These are phyloP conservation scores for Galerina sulciceps DNA, from an alignment of 768 basidiomycete species.

Conservation along the genomic window DNA sequence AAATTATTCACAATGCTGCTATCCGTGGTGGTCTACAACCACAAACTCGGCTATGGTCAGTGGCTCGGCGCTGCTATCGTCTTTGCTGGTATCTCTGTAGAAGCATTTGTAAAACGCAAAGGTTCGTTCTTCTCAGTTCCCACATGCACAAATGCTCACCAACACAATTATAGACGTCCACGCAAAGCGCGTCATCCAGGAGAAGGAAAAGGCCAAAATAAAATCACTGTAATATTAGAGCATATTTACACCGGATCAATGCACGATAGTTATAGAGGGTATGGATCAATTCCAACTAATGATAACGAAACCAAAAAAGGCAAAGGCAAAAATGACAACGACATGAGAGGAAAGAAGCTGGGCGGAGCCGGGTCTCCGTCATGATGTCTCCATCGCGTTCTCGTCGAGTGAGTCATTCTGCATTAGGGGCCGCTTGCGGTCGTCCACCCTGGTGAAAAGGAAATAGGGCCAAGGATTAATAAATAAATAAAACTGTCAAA, in stretches of 20 bases:
- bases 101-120: conserved; percentile 89
- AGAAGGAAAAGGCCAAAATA: conserved; percentile 84
- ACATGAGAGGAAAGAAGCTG: conserved; percentile 1
- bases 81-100: conserved; percentile 94
- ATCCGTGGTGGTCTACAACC: conserved; percentile 91
- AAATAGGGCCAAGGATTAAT: conserved; percentile 2
- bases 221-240: conserved; percentile 65
- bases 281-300: conserved; percentile 13
- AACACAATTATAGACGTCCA: conserved; percentile 62
- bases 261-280: conserved; percentile 13
- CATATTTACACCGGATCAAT: conserved; percentile 22
- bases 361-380: conserved; percentile 16
- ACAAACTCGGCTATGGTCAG: conserved; percentile 81
- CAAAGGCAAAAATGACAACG: not conserved
- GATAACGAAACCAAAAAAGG: conserved; percentile 5
- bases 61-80: conserved; percentile 94
- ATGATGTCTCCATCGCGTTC: conserved; percentile 54
- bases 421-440: conserved; percentile 51
- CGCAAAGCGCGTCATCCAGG: conserved; percentile 76
- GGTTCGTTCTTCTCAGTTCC: conserved; percentile 47
- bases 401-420: conserved; percentile 39
- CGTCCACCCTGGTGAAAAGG: conserved; percentile 39
- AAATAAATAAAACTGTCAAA: not conserved
- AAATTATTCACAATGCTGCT: conserved; percentile 98
- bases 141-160: conserved; percentile 3